A percentile compares a stretch with the other conserved stretches of the same genome.
These are phyloP conservation scores for Aspergillus sp. DNA, from an alignment of 2,329 filamentous ascomycete genomes.

Conservation along the genomic window DNA sequence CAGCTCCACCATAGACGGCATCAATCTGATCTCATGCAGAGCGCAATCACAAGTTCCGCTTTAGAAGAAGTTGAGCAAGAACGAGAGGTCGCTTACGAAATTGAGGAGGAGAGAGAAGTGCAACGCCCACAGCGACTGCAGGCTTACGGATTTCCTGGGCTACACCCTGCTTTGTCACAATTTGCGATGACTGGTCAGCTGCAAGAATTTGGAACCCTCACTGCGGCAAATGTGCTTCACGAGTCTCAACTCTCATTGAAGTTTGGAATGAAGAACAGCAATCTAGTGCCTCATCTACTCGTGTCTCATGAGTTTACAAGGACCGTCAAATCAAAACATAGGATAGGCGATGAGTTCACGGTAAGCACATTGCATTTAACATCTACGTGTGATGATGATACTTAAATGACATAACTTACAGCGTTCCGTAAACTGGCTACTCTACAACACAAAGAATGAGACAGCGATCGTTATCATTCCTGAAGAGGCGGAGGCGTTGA, in stretches of 20 bases:
- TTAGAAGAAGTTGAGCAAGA: constrained; percentile 62
- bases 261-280: constrained; percentile 4
- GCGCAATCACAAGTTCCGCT: constrained; percentile 50
- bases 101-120: constrained; percentile 58
- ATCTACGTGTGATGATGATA: too few species aligned
- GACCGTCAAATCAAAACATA: constrained; percentile 12
- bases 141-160: constrained; percentile 46
- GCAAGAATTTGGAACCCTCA: neutral
- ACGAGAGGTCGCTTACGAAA: constrained; percentile 60
- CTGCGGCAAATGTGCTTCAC: constrained; percentile 12
- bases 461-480: constrained; percentile 61
- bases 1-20: constrained; percentile 36
- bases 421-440: constrained; percentile 66
- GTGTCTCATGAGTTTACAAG: constrained; percentile 17
- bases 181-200: constrained; percentile 11
- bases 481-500: constrained; percentile 62
- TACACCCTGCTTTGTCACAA: constrained; percentile 49
- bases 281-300: constrained; percentile 9
- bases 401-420: too few species aligned
- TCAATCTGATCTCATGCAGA: constrained; percentile 47
- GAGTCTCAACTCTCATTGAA: constrained; percentile 10
- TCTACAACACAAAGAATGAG: constrained; percentile 54
- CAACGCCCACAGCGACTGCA: constrained; percentile 49
- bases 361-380: constrained; percentile 1
- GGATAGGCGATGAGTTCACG: constrained; percentile 14